Evolutionary conservation across 805 yeast genomes (phyloP).

Genomic region (Hanseniaspora singularis): DNA sequence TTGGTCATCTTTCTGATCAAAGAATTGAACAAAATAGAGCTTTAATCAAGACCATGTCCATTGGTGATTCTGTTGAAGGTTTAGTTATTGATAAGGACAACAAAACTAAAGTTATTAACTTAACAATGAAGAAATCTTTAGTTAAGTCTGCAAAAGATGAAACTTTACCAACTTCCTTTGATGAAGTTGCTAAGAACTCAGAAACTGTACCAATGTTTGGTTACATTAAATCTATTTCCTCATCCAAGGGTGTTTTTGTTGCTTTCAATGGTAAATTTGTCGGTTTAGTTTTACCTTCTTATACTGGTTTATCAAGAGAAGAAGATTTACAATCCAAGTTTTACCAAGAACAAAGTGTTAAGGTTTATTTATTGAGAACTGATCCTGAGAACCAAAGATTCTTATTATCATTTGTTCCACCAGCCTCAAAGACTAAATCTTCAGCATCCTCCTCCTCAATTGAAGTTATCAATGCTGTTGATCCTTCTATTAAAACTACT

Average conservation of each 20-base stretch:
- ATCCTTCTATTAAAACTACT: constrained; percentile 35
- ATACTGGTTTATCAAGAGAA: constrained; percentile 43
- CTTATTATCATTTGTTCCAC: constrained; percentile 47
- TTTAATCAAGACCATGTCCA: constrained; percentile 44
- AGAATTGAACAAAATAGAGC: constrained; percentile 63
- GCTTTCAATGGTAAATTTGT: constrained; percentile 68
- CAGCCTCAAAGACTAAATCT: constrained; percentile 19
- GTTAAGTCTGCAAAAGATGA: constrained; percentile 47
- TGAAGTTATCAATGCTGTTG: constrained; percentile 44
- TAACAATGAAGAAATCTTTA: constrained; percentile 55
- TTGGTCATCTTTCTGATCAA: constrained; percentile 68
- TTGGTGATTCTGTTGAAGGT: constrained; percentile 50
- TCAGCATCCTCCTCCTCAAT: constrained; percentile 15
- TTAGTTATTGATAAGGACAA: constrained; percentile 57
- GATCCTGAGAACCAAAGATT: constrained; percentile 65
- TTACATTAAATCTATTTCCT: constrained; percentile 65
- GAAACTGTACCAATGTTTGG: constrained; percentile 49
- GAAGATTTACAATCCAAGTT: constrained; percentile 46
- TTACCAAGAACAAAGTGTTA: constrained; percentile 55
- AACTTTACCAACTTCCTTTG: constrained; percentile 45
- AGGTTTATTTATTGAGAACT: constrained; percentile 50
- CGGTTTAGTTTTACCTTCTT: constrained; percentile 70
- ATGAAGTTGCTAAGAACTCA: constrained; percentile 38
- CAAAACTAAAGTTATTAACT: constrained; percentile 46
- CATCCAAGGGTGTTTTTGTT: constrained; percentile 62